Conservation (phyloP, 1,284 basidiomycete species). For the Thelephora terrestris region DNA sequence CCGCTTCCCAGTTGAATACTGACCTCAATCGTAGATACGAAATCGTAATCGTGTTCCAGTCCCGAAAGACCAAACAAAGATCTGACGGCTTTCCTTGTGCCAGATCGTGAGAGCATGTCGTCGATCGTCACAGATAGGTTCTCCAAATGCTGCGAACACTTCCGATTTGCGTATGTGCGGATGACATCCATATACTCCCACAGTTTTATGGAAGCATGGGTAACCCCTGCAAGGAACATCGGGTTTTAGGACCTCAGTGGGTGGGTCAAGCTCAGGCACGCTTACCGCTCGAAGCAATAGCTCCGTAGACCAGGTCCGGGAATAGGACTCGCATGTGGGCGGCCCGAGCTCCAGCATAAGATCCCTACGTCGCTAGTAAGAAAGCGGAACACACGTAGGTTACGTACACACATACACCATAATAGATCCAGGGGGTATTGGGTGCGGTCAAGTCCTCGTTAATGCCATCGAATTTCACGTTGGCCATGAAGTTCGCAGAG, state of each 20-base stretch:
- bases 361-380: constrained; percentile 39
- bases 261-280: neutral
- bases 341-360: constrained; percentile 88
- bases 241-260: neutral
- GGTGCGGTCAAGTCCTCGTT: constrained; percentile 60
- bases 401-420: constrained; percentile 51
- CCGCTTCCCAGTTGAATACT: neutral
- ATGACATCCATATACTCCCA: constrained; percentile 90
- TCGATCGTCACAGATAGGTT: constrained; percentile 58
- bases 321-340: constrained; percentile 88
- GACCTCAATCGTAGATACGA: constrained; percentile 59
- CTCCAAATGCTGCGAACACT: constrained; percentile 64
- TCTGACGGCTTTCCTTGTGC: constrained; percentile 45
- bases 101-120: constrained; percentile 37
- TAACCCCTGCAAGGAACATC: constrained; percentile 39
- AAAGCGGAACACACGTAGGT: neutral
- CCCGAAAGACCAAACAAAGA: constrained; percentile 61
- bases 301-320: constrained; percentile 83
- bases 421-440: constrained; percentile 86
- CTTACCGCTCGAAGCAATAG: constrained; percentile 82
- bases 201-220: constrained; percentile 61
- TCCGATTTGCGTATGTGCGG: constrained; percentile 59
- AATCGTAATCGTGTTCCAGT: constrained; percentile 69
- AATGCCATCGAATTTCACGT: constrained; percentile 69
- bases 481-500: constrained; percentile 82